Evolutionary conservation across 176 grass and related monocot species (phyloP), one percentile per base, ranked within the genome.

Genomic region (Secale cereale): DNA sequence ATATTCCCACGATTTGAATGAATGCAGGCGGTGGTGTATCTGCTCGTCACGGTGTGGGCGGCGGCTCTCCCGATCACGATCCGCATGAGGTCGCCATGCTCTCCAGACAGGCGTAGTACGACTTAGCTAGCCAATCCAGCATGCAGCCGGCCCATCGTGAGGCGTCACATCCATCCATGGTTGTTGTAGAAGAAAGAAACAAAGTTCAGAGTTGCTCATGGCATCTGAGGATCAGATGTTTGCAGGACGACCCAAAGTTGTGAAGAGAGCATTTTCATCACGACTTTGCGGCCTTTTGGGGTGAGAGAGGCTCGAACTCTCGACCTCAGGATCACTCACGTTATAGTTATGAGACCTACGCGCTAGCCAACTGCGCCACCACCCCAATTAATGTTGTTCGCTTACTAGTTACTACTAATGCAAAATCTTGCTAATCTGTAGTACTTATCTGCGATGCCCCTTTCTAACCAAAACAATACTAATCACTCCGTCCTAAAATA

Each of bases 251-350:
- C n/a, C n/a, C n/a, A n/a, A 54, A 20, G 45, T 48, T 48, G 4
- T 48, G 13, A 48, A 10, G 45, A 5, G 45, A 48, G 45, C 45
- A 48, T 48, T 48, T 48, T 48, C 45, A 48, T 48, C 45, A 48
- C 45, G 3, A 48, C 14, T 48, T 48, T 15, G 3, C 14, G 37
- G 2, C 2, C 5, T 33, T 48, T 3, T 98, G 89, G 93, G 91
- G 91, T 93, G 95, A 93, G 89, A 98, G 89, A 95, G 93, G 95
- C 87, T 95, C 87, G 91, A 95, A 98, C 95, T 98, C 93, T 92
- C 93, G 93, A 98, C 93, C 93, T 95, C 93, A 93, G 91, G 92
- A 94, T 93, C 0, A 90, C 92, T 92, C 95, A 13, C 19, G 3
- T 48, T 59, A n/a, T 10, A 74, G 86, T 78, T 87, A 88, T 81